Evolutionary conservation across 768 basidiomycete genomes (phyloP).

Genomic region (Lepiota venenata): DNA sequence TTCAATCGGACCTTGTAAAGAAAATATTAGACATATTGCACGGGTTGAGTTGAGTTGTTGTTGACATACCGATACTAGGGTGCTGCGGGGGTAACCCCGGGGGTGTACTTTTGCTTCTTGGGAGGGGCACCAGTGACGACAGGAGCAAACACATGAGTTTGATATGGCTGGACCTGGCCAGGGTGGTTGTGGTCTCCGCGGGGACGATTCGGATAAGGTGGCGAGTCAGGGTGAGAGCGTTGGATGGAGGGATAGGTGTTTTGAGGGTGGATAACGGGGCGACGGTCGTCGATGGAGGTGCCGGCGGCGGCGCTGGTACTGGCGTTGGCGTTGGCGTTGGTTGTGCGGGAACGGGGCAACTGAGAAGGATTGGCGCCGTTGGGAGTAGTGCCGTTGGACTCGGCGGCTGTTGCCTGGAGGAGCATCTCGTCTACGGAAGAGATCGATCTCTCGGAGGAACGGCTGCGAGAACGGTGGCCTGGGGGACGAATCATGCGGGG

Average conservation of each 20-base stretch:
- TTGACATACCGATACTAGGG: not conserved
- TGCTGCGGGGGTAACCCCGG: constrained; percentile 14
- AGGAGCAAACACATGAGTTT: constrained; percentile 71
- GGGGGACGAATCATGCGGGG: constrained; percentile 12
- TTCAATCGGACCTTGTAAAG: constrained; percentile 11
- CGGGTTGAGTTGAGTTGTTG: not conserved
- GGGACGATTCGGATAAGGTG: constrained; percentile 13
- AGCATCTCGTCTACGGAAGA: constrained; percentile 43
- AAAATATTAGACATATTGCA: not conserved
- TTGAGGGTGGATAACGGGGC: constrained; percentile 7
- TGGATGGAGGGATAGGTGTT: not conserved
- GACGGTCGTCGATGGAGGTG: constrained; percentile 1
- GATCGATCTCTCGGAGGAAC: constrained; percentile 32
- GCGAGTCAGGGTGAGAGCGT: constrained; percentile 13
- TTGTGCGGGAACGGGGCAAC: not conserved
- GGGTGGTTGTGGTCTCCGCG: constrained; percentile 12
- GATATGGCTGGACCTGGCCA: constrained; percentile 37
- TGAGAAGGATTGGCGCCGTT: constrained; percentile 2
- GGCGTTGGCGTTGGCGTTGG: no score
- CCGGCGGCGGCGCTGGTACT: no score
- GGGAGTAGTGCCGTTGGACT: constrained; percentile 15
- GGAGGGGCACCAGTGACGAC: constrained; percentile 70
- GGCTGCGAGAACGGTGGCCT: constrained; percentile 30
- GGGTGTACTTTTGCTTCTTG: constrained; percentile 56
- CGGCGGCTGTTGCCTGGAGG: constrained; percentile 32